These are phyloP conservation scores for Podospora pseudocomata DNA, from an alignment of 495 filamentous ascomycete species.

Conservation along the genomic window DNA sequence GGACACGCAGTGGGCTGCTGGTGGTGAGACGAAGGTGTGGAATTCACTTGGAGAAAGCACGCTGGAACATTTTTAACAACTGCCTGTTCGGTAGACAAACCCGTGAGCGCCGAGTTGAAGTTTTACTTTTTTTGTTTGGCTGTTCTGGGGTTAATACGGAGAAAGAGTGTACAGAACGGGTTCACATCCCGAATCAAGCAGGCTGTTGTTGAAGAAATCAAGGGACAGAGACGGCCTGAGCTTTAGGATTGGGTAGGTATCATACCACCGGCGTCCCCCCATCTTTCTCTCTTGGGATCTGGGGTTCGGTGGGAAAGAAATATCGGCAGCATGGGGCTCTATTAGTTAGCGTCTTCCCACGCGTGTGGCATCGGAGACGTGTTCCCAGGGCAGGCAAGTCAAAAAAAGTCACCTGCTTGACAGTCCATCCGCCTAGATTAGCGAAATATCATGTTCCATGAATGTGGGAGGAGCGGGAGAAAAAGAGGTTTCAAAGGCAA, in stretches of 20 bases:
- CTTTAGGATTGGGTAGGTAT: background rate
- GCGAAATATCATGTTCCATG: background rate
- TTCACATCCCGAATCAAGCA: background rate
- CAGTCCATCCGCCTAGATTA: background rate
- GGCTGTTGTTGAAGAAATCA: background rate
- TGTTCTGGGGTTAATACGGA: background rate
- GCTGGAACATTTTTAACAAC: background rate
- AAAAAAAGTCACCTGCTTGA: background rate
- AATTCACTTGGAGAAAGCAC: background rate
- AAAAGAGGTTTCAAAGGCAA: background rate
- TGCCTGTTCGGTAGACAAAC: background rate
- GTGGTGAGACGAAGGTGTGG: background rate
- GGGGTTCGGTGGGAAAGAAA: background rate
- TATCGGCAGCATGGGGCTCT: background rate
- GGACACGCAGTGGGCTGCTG: background rate
- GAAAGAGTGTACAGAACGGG: background rate
- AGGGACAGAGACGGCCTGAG: background rate
- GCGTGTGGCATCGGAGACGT: background rate
- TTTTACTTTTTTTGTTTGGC: background rate
- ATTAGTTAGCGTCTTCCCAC: background rate
- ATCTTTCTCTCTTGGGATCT: background rate
- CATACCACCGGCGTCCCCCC: background rate
- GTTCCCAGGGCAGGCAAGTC: background rate
- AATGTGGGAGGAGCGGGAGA: background rate
- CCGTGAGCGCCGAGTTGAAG: background rate